These are phyloP conservation scores for Biscutella laevigata DNA, from an alignment of 441 rosid genomes.

Conservation along the genomic window DNA sequence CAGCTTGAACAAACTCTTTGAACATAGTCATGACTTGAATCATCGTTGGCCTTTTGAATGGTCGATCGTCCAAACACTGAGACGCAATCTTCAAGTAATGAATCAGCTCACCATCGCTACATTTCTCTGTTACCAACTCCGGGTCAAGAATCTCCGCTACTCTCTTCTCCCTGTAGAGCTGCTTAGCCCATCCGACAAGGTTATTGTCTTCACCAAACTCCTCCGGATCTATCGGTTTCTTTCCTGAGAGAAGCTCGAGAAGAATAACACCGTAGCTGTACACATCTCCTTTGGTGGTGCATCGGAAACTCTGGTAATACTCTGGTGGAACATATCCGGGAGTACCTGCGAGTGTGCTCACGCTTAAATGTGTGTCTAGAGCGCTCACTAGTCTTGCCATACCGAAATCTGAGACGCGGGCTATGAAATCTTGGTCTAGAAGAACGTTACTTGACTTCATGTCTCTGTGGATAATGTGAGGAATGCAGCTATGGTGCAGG, in stretches of 20 bases:
- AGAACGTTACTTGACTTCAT: slow-evolving; percentile 97
- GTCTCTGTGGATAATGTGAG: slow-evolving; percentile 90
- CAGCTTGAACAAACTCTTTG: slow-evolving; percentile 70
- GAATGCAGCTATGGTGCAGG: slow-evolving; percentile 86
- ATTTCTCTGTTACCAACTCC: slow-evolving; percentile 33
- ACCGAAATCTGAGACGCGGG: slow-evolving; percentile 93
- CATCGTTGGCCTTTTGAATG: slow-evolving; percentile 82
- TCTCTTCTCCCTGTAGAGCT: slow-evolving; percentile 62
- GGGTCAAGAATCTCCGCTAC: slow-evolving; percentile 57
- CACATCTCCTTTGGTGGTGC: slow-evolving; percentile 88
- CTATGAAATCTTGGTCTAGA: slow-evolving; percentile 71
- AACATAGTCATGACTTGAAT: slow-evolving; percentile 93
- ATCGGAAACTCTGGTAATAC: slow-evolving; percentile 89
- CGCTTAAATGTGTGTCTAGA: slow-evolving; percentile 91
- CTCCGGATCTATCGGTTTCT: slow-evolving; percentile 79
- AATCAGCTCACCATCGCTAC: slow-evolving; percentile 46
- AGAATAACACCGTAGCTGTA: slow-evolving; percentile 89
- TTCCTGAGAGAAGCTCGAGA: slow-evolving; percentile 83
- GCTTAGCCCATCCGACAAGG: slow-evolving; percentile 96
- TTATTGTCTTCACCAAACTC: slow-evolving; percentile 99
- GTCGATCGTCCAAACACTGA: slow-evolving; percentile 83
- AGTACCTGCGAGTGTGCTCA: slow-evolving; percentile 92
- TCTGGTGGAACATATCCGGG: slow-evolving; percentile 99
- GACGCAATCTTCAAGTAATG: slow-evolving; percentile 74
- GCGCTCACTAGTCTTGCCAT: slow-evolving; percentile 91